These are phyloP conservation scores for Calocera viscosa DNA, from an alignment of 768 basidiomycete species.

Conservation along the genomic window DNA sequence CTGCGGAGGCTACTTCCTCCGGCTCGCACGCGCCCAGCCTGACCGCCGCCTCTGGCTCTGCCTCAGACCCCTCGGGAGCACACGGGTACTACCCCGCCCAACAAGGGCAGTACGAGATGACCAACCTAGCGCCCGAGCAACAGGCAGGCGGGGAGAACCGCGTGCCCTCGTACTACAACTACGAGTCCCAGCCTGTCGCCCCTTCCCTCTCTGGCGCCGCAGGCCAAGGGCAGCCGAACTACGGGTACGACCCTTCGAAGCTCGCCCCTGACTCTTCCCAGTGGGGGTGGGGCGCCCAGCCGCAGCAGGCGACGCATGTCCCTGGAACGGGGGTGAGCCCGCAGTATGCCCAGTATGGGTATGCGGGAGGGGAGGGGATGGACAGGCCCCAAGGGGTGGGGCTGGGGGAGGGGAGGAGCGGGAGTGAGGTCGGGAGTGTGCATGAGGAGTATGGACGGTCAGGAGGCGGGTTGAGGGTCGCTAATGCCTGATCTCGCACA, in stretches of 20 bases:
- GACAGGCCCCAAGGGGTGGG: neutral
- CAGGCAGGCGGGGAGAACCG: neutral
- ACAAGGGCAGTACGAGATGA: neutral
- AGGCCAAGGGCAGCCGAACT: neutral
- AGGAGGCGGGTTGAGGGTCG: neutral
- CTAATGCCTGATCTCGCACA: neutral
- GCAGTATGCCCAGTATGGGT: slow-evolving; percentile 4
- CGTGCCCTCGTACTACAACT: neutral
- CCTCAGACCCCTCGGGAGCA: neutral
- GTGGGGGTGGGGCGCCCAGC: slow-evolving; percentile 4
- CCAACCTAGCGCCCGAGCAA: neutral
- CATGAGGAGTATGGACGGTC: neutral
- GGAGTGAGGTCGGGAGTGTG: neutral
- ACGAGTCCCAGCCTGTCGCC: neutral
- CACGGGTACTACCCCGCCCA: neutral
- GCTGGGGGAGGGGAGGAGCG: neutral
- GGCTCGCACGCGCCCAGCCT: neutral
- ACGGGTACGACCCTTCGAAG: neutral
- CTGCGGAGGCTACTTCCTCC: neutral
- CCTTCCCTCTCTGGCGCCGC: neutral
- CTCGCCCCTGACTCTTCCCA: neutral
- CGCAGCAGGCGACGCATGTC: neutral
- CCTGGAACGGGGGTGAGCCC: neutral
- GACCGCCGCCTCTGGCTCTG: neutral
- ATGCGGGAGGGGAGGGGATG: neutral